Base-by-base conservation (phyloP, 208 protist genomes). In the Leishmania martiniquensis region DNA sequence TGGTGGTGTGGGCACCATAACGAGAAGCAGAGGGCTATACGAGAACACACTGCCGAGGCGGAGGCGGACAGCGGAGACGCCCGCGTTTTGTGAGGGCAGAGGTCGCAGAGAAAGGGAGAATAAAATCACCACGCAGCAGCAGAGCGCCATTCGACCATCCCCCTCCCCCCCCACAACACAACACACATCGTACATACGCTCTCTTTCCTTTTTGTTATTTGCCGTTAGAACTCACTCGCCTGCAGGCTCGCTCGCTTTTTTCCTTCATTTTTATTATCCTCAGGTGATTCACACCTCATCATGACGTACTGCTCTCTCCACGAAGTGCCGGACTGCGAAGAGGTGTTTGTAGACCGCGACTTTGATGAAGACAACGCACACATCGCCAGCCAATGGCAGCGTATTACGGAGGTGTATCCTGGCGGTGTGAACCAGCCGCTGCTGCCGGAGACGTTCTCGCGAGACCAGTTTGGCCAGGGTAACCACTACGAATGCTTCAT, bases 401-500 rank as follows among this genome's bases (percentile, higher is more conserved):
- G 82, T 0, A 96, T 94, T 65, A 76, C 69, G 29, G 83, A 95
- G 25, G 66, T 96, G 32, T 96, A 96, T 72, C 89, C 92, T 5
- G 74, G 69, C 7, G 92, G 90, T 6, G 60, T 72, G 15, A 78
- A 69, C 29, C 70, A 91, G 59, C 88, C 92, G 39, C 87, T 96
- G 49, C 87, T 96, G 45, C 90, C 90, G 10, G 73, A 87, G 6
- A 84, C 78, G 5, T 86, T 96, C 75, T 87, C 82, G 34, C 81
- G 88, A 52, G 90, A 93, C 45, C 90, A 94, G 79, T 94, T 96
- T 65, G 86, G 82, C 20, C 90, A 96, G 72, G 90, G 92, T 34
- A 89, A 90, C 67, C 92, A 96, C 88, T 96, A 91, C 71, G 90
- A 94, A 76, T 96, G 92, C 82, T 94, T 94, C 77, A 93, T 93